These are phyloP conservation scores for Taxawa tesnikishii DNA, from an alignment of 2,329 filamentous ascomycete species.

Conservation along the genomic window DNA sequence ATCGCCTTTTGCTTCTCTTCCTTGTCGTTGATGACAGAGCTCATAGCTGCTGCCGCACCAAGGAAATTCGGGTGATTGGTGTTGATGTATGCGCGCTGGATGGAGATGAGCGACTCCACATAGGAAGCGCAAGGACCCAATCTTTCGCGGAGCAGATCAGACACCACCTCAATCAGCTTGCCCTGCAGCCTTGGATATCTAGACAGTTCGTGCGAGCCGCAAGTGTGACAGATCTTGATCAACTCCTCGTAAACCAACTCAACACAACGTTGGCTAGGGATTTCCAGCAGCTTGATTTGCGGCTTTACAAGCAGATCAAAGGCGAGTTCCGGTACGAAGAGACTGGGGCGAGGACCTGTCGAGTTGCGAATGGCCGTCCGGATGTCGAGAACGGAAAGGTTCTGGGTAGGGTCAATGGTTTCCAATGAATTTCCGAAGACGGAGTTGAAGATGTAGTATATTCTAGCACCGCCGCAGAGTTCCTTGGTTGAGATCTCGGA, in stretches of 20 bases:
- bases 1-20: conserved; percentile 85
- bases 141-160: conserved; percentile 83
- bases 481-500: conserved; percentile 98
- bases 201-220: conserved; percentile 85
- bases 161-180: conserved; percentile 96
- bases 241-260: conserved; percentile 97
- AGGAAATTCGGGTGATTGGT: conserved; percentile 99
- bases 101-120: conserved; percentile 92
- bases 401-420: conserved; percentile 89
- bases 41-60: conserved; percentile 93
- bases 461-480: conserved; percentile 83
- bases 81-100: conserved; percentile 97
- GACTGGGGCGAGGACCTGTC: conserved; percentile 83
- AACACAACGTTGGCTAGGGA: conserved; percentile 90
- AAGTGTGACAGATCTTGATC: conserved; percentile 99
- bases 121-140: conserved; percentile 82
- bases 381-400: conserved; percentile 88
- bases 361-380: conserved; percentile 96
- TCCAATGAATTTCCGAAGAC: conserved; percentile 96
- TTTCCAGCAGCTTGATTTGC: conserved; percentile 92
- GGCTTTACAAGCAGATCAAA: conserved; percentile 97
- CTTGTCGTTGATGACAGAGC: conserved; percentile 85
- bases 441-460: conserved; percentile 99
- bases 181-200: conserved; percentile 87
- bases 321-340: conserved; percentile 94